Evolutionary conservation across 331 rosid genomes (phyloP), one percentile per base, ranked within the genome.

Genomic region (Arachis monticola): DNA sequence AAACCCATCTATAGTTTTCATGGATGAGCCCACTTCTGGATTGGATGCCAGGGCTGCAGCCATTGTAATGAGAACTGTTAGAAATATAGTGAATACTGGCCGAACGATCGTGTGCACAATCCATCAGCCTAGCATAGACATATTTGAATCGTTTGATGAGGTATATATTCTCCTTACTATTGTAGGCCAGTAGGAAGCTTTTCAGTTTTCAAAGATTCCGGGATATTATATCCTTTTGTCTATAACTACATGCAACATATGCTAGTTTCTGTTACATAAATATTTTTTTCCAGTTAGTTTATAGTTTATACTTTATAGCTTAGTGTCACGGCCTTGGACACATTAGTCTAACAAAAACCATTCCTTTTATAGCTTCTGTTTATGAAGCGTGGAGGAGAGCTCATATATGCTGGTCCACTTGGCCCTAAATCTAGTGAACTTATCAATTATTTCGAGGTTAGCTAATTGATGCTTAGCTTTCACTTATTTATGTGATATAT

Each of bases 21-120:
- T 95, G 99, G 99, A 95, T 84, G 99, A 95, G 80, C 99, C 99
- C 66, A 95, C 99, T 46, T 95, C 99, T 32, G 99, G 99, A 74
- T 83, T 95, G 87, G 99, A 95, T 87, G 99, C 99, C 62, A 82
- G 99, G 57, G 87, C 97, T 61, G 99, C 99, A 45, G 99, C 99
- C 81, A 95, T 95, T 78, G 99, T 95, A 72, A 95, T 95, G 99
- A 90, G 99, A 82, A 95, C 99, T 47, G 99, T 95, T 80, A 95
- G 99, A 85, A 95, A 95, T 76, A 92, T 95, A 67, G 99, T 95
- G 55, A 92, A 95, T 75, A 95, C 99, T 4, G 99, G 99, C 73
- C 88, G 99, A 76, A 95, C 99, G 17, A 95, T 95, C 64, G 99
- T 95, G 48, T 95, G 99, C 93, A 95, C 99, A 44, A 95, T 95